Percentiles rank a stretch among this genome's conserved stretches.
These are phyloP conservation scores for Backusella parvicylindrica DNA, from an alignment of 192 early-diverging fungal species.

Conservation along the genomic window DNA sequence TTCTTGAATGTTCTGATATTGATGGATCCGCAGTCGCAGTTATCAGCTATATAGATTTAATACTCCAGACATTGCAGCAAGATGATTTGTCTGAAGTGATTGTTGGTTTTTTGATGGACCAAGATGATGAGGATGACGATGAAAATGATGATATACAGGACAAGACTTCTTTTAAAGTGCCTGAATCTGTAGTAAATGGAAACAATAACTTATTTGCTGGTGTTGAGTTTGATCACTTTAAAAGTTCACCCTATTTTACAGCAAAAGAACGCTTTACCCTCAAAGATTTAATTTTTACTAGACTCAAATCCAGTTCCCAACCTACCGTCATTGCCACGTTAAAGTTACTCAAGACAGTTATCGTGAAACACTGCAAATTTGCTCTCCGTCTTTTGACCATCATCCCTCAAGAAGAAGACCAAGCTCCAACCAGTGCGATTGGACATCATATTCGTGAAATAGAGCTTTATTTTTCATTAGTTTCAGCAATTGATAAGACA, in stretches of 20 bases:
- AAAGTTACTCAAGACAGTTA: conserved; percentile 71
- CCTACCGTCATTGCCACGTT: conserved; percentile 82
- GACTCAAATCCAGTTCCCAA: conserved; percentile 86
- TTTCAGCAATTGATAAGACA: conserved; percentile 46
- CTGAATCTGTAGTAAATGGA: neutral
- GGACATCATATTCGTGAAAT: conserved; percentile 58
- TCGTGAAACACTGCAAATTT: conserved; percentile 74
- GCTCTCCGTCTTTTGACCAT: conserved; percentile 74
- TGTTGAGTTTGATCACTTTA: neutral
- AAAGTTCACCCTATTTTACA: conserved; percentile 11
- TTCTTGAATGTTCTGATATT: conserved; percentile 85
- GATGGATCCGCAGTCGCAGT: conserved; percentile 88
- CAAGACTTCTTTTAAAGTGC: neutral
- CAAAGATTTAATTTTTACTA: conserved; percentile 81
- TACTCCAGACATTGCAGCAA: conserved; percentile 72
- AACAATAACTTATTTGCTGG: neutral
- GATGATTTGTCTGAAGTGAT: conserved; percentile 71
- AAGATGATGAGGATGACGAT: conserved; percentile 37
- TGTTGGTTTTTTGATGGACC: conserved; percentile 75
- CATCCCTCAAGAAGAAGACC: conserved; percentile 39
- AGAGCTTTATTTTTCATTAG: conserved; percentile 54
- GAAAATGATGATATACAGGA: neutral
- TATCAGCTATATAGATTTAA: conserved; percentile 85
- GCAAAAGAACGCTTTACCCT: conserved; percentile 57
- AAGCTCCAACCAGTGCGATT: conserved; percentile 31